These are phyloP conservation scores for Collybiopsis luxurians DNA, from an alignment of 768 basidiomycete genomes.

Conservation along the genomic window DNA sequence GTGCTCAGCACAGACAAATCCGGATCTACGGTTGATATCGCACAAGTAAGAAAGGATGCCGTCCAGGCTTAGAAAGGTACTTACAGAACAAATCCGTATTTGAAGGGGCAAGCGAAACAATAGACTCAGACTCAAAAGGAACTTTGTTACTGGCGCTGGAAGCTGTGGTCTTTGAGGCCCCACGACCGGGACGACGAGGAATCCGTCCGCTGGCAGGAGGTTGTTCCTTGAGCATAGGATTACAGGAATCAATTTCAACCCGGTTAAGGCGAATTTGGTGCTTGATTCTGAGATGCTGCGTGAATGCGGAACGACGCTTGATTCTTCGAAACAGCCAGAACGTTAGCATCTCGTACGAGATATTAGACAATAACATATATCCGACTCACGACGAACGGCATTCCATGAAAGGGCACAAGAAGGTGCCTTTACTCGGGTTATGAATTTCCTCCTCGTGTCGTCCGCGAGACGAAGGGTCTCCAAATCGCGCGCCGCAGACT, in stretches of 20 bases:
- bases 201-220: neutral
- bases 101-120: no score
- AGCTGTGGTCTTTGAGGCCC: no score
- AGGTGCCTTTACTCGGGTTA: conserved; percentile 30
- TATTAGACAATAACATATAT: neutral
- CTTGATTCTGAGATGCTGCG: conserved; percentile 46
- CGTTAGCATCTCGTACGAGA: conserved; percentile 5
- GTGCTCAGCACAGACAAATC: no score
- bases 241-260: neutral
- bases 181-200: no score
- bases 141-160: no score
- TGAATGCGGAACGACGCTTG: conserved; percentile 60
- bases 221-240: neutral
- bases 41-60: no score
- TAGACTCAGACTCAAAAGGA: no score
- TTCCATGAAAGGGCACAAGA: conserved; percentile 39
- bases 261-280: conserved; percentile 25
- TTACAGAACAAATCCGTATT: no score
- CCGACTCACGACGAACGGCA: conserved; percentile 47
- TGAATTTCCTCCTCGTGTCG: conserved; percentile 68
- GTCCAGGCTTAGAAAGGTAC: no score
- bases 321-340: conserved; percentile 40
- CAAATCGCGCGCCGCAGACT: conserved; percentile 50
- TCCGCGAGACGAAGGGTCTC: conserved; percentile 67
- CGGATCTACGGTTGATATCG: no score